These are phyloP conservation scores for Kodamaea arcana DNA, from an alignment of 1,139 yeast genomes.

Conservation along the genomic window DNA sequence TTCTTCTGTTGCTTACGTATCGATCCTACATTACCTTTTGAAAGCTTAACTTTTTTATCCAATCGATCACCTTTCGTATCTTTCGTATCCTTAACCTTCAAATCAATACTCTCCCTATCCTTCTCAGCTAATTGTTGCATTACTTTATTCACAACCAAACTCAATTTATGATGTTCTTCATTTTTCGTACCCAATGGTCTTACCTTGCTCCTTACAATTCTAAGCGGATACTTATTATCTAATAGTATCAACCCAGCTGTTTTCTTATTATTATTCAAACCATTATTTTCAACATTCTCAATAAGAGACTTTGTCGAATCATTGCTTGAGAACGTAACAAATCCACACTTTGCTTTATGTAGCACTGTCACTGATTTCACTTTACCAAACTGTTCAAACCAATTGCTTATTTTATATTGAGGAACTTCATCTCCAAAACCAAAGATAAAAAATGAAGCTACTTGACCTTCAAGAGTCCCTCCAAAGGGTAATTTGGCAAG, in stretches of 20 bases:
- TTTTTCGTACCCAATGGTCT: conserved; percentile 44
- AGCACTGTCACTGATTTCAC: conserved; percentile 49
- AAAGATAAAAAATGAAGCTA: conserved; percentile 63
- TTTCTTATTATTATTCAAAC: conserved; percentile 21
- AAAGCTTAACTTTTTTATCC: conserved; percentile 1
- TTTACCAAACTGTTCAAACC: conserved; percentile 43
- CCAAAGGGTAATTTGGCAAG: conserved; percentile 58
- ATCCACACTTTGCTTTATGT: conserved; percentile 66
- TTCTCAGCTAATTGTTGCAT: conserved; percentile 51
- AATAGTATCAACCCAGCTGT: conserved; percentile 36
- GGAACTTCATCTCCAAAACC: conserved; percentile 69
- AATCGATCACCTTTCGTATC: background rate
- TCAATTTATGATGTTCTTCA: conserved; percentile 49
- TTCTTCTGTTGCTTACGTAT: too few species aligned
- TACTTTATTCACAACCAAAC: conserved; percentile 54
- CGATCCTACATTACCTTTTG: background rate
- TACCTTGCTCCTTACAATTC: conserved; percentile 67
- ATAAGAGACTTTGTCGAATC: conserved; percentile 57
- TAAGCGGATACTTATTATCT: conserved; percentile 40
- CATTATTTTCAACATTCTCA: conserved; percentile 23
- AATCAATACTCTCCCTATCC: conserved; percentile 15
- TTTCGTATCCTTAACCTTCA: background rate
- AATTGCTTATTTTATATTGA: conserved; percentile 52
- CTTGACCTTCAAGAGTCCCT: conserved; percentile 46
- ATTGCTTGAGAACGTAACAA: conserved; percentile 48